Conservation (phyloP, 495 filamentous ascomycete genomes). For the Glutinoglossum americanum region DNA sequence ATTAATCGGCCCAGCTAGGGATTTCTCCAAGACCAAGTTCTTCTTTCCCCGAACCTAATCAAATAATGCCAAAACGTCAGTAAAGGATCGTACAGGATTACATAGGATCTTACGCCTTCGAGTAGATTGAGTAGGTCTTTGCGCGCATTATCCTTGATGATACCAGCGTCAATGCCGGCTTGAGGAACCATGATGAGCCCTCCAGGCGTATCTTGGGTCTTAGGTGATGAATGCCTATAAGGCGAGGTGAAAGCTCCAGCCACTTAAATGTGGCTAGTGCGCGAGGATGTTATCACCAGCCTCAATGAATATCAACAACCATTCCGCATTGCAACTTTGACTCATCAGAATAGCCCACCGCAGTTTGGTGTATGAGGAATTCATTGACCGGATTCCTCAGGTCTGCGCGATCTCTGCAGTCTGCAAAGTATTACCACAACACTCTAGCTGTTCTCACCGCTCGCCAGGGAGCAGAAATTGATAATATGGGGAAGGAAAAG, state of each 20-base stretch:
- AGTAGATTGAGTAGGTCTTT: slow-evolving; percentile 72
- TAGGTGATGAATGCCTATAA: background rate
- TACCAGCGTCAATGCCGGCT: slow-evolving; percentile 54
- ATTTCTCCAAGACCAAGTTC: slow-evolving; percentile 82
- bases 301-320: background rate
- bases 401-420: background rate
- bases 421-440: background rate
- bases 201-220: background rate
- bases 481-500: slow-evolving; percentile 17
- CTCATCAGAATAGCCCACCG: background rate
- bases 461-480: background rate
- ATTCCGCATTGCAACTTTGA: background rate
- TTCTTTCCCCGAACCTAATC: slow-evolving; percentile 89
- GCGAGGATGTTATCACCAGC: background rate
- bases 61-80: slow-evolving; percentile 12
- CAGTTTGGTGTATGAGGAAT: background rate
- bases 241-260: background rate
- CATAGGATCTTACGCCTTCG: slow-evolving; percentile 52
- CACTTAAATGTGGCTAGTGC: background rate
- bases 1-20: slow-evolving; percentile 71
- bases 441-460: background rate
- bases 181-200: slow-evolving; percentile 34
- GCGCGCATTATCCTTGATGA: slow-evolving; percentile 61
- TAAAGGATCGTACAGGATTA: slow-evolving; percentile 3
- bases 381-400: background rate